phyloP scores from a whole-genome alignment of 129 eudicot species.

The Pittosporum tobira region DNA sequence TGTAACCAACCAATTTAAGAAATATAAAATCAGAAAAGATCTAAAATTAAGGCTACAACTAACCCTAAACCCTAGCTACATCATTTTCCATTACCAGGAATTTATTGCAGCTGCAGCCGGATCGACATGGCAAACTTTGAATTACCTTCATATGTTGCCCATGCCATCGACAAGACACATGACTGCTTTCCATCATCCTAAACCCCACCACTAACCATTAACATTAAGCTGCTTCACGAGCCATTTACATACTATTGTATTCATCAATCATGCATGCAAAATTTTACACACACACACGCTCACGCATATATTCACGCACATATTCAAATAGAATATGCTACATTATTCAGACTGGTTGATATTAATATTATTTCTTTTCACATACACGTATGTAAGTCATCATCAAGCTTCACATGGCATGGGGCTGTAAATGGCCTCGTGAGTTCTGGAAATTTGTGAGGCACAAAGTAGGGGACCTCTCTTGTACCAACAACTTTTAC shows the following conservation, averaged over 20 bases:
- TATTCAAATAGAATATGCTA: not conserved
- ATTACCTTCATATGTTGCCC: not conserved
- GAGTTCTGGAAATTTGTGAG: conserved; percentile 6
- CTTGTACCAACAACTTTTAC: not conserved
- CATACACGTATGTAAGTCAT: not conserved
- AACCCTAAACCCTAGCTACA: not conserved
- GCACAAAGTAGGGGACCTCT: conserved; percentile 4
- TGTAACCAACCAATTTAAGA: not conserved
- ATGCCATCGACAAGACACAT: conserved; percentile 3
- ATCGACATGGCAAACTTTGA: not conserved
- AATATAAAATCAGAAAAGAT: not conserved
- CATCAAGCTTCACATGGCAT: conserved; percentile 12
- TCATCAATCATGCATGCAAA: not conserved
- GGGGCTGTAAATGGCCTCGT: conserved; percentile 12
- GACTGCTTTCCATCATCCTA: conserved; percentile 3
- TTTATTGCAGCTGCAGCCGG: not conserved
- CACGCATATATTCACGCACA: not conserved
- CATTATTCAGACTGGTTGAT: not conserved
- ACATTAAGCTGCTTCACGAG: not conserved
- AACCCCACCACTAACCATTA: conserved; percentile 2
- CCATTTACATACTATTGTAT: not conserved
- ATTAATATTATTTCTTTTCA: not conserved
- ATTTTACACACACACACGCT: not conserved
- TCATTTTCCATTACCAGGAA: too few relatives aligned
- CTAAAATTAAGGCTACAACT: not conserved